Base-by-base conservation (phyloP, 116 monocot species). In the Iris pallida region DNA sequence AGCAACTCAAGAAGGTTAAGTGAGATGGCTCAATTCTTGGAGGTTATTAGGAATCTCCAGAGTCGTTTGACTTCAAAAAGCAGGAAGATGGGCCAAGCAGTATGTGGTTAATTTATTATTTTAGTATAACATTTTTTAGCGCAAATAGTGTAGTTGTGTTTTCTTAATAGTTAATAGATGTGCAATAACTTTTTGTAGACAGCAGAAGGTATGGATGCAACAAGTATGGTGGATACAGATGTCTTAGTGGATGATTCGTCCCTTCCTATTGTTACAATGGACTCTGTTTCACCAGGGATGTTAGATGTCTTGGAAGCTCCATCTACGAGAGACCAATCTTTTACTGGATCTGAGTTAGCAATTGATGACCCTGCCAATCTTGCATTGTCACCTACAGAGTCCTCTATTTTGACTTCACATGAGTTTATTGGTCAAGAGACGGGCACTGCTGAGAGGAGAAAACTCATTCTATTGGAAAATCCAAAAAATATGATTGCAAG, bases 11-110 rank as follows among this genome's bases (percentile, higher is more conserved):
- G 68, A 78, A 92, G 73, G 71, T 83, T 92, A 20, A 53, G 42
- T 69, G 97, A 92, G 79, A 92, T 97, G 92, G 64, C 90, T 65
- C 78, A 61, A 66, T 88, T 87, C 66, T 75, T 97, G 79, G 90
- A 92, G 76, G 83, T 87, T 63, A 92, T 97, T 64, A 87, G 97
- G 88, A 85, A 90, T 80, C 59, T 97, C 48, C 85, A 90, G 64
- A 66, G 64, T 55, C 73, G 72, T 47, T 20, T 81, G 54, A 65
- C 51, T 68, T 58, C 72, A 71, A 87, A 85, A 73, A 45, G 57
- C 73, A 82, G 71, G 56, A 82, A 60, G 61, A 61, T 63, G 42
- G 68, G 60, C 68, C 67, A 78, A 46, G 68, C 60, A 79, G 87
- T 88, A 82, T 72, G 78, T 78, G 12, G 17, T 70, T 61, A 16